Conservation (phyloP, 2,329 filamentous ascomycete genomes). For the Sordariomycetes sp. region DNA sequence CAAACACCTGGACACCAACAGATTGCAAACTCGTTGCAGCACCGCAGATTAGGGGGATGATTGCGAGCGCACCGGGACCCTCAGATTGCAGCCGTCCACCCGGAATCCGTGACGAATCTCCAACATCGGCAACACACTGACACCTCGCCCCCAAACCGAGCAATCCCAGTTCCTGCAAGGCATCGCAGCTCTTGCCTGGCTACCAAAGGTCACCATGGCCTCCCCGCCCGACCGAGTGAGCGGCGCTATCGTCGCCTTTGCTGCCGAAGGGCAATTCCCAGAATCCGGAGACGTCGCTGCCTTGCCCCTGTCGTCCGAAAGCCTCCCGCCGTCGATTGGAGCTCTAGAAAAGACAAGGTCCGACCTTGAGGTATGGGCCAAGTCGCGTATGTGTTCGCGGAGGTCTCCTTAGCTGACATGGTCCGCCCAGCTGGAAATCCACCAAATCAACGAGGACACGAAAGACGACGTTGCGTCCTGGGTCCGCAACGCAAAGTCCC, state of each 20-base stretch:
- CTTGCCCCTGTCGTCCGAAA: slow-evolving; percentile 24
- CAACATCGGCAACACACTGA: neutral
- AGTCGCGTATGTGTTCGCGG: neutral
- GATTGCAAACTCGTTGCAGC: neutral
- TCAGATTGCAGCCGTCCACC: neutral
- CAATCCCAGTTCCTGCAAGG: neutral
- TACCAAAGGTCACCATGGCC: slow-evolving; percentile 16
- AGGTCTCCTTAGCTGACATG: neutral
- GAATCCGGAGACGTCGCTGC: slow-evolving; percentile 20
- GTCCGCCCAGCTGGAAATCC: slow-evolving; percentile 53
- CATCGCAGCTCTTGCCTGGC: neutral
- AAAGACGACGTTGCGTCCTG: slow-evolving; percentile 75
- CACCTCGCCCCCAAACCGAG: neutral
- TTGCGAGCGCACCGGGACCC: neutral
- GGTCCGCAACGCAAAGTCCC: slow-evolving; percentile 72
- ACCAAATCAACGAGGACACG: slow-evolving; percentile 62
- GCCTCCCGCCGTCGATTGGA: slow-evolving; percentile 25
- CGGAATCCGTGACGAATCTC: neutral
- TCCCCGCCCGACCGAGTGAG: slow-evolving; percentile 19
- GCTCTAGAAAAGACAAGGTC: slow-evolving; percentile 23
- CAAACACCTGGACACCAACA: neutral
- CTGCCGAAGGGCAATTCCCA: slow-evolving; percentile 28
- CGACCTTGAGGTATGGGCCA: slow-evolving; percentile 24
- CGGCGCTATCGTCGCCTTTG: slow-evolving; percentile 28
- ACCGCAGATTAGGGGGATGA: neutral